A percentile compares a stretch with the other conserved stretches of the same genome.
These are phyloP conservation scores for Cardiospermum halicacabum DNA, from an alignment of 345 rosid species.

Conservation along the genomic window DNA sequence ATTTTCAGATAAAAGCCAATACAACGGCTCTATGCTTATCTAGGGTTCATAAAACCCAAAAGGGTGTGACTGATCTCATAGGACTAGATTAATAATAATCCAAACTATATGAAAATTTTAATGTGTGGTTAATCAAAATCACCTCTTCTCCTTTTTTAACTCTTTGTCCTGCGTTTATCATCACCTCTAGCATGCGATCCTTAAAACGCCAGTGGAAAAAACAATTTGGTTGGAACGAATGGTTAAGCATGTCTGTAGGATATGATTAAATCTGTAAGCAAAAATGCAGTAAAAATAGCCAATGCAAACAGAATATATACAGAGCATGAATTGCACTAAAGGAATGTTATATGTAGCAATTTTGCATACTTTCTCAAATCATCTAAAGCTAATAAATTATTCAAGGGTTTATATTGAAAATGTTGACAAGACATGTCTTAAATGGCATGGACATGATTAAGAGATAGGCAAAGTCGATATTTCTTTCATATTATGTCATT, in stretches of 20 bases:
- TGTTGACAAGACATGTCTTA: not conserved
- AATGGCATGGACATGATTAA: not conserved
- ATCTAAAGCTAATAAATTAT: not conserved
- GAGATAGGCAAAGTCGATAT: not conserved
- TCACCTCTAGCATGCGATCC: constrained; percentile 94
- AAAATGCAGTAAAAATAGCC: not conserved
- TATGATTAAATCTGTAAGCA: constrained; percentile 1
- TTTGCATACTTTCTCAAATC: not conserved
- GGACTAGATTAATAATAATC: not conserved
- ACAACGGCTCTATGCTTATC: not conserved
- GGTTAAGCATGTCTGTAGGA: constrained; percentile 87
- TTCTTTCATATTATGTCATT: not conserved
- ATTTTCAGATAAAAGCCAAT: not conserved
- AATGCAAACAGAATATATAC: not conserved
- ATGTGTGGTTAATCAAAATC: constrained; percentile 16
- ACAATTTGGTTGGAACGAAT: constrained; percentile 85
- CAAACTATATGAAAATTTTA: not conserved
- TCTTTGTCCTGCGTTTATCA: constrained; percentile 88
- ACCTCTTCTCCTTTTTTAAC: constrained; percentile 90
- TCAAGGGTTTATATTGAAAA: not conserved
- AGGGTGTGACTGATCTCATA: not conserved
- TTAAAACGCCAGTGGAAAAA: constrained; percentile 93
- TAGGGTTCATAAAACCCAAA: no score
- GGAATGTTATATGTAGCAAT: no score
- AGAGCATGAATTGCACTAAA: not conserved